Conservation (phyloP, 768 basidiomycete genomes). For the Filobasidium floriforme region DNA sequence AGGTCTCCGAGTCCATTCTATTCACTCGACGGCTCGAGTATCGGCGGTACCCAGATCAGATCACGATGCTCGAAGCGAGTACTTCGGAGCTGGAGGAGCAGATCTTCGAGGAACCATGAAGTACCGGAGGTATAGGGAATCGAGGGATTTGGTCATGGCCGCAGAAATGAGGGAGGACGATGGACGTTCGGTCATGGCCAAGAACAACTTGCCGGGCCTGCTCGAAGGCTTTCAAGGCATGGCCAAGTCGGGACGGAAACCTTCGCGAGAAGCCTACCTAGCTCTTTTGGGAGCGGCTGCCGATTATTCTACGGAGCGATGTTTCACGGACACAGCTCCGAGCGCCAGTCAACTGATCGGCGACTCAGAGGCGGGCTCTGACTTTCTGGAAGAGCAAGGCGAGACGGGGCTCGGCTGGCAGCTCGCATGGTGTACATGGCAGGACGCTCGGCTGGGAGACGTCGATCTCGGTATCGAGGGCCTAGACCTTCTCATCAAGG, state of each 20-base stretch:
- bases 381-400: slow-evolving; percentile 6
- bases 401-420: slow-evolving; percentile 25
- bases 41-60: not conserved
- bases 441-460: slow-evolving; percentile 29
- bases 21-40: slow-evolving; percentile 19
- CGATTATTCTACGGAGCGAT: slow-evolving; percentile 20
- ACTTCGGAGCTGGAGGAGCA: slow-evolving; percentile 6
- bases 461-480: slow-evolving; percentile 44
- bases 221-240: slow-evolving; percentile 22
- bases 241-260: slow-evolving; percentile 16
- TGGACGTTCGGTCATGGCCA: not conserved
- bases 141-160: not conserved
- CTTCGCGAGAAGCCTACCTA: slow-evolving; percentile 27
- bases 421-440: slow-evolving; percentile 27
- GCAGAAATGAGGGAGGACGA: not conserved
- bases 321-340: not conserved
- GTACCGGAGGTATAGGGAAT: slow-evolving; percentile 9
- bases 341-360: not conserved
- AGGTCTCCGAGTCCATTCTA: slow-evolving; percentile 13
- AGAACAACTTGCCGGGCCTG: slow-evolving; percentile 19
- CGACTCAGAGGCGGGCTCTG: not conserved
- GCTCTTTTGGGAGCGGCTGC: slow-evolving; percentile 28
- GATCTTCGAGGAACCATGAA: not conserved
- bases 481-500: slow-evolving; percentile 59
- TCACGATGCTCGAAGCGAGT: slow-evolving; percentile 14